Evolutionary conservation across 2,329 filamentous ascomycete species (phyloP).

Genomic region (Blastomyces gilchristii): DNA sequence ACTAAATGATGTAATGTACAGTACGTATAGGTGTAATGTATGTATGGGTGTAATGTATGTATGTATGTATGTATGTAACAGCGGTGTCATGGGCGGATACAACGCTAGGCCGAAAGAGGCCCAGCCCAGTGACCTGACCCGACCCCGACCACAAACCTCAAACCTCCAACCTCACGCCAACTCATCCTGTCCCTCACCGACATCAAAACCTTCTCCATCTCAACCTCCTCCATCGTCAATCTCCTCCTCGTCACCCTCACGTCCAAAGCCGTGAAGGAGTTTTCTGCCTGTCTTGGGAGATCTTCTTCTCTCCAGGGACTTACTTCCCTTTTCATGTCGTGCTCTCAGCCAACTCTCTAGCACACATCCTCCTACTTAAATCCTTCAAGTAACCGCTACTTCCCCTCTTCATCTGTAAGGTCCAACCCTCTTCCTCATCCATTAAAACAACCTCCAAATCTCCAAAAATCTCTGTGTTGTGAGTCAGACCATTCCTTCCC

Average conservation of each 20-base stretch:
- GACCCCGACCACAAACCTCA: not conserved
- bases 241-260: not conserved
- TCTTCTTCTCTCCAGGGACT: not conserved
- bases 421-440: not conserved
- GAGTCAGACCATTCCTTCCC: not conserved
- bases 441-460: not conserved
- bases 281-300: not conserved
- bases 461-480: not conserved
- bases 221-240: constrained; percentile 4
- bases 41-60: not conserved
- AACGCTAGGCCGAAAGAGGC: constrained; percentile 2
- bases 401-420: not conserved
- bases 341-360: not conserved
- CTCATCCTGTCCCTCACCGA: constrained; percentile 9
- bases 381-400: not conserved
- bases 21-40: no score
- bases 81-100: no score
- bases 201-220: constrained; percentile 7
- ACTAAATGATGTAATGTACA: no score
- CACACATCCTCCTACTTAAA: constrained; percentile 1
- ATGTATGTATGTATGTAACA: not conserved
- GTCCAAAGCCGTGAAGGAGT: not conserved
- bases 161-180: constrained; percentile 1
- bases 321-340: constrained; percentile 7
- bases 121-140: not conserved